Conservation (phyloP, 2,329 filamentous ascomycete genomes). For the Malbranchea cinnamomea region DNA sequence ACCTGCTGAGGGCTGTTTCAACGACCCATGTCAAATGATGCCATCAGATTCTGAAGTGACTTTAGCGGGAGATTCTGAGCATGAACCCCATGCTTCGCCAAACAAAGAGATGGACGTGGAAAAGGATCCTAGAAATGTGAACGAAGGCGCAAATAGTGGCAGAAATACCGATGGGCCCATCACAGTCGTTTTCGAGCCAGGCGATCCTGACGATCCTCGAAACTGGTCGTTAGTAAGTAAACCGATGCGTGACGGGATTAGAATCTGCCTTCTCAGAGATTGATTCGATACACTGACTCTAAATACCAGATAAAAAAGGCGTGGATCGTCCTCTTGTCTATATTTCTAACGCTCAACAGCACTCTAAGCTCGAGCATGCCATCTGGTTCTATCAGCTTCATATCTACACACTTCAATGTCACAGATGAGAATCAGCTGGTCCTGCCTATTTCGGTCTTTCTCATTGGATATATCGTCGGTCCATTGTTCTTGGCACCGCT, state of each 20-base stretch:
- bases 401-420: slow-evolving; percentile 19
- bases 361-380: slow-evolving; percentile 26
- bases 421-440: slow-evolving; percentile 20
- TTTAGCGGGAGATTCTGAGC: too few relatives aligned
- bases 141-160: background rate
- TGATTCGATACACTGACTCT: background rate
- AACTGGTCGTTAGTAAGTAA: slow-evolving; percentile 12
- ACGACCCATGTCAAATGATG: too few relatives aligned
- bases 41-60: too few relatives aligned
- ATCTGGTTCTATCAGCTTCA: slow-evolving; percentile 22
- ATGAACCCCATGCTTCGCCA: background rate
- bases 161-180: background rate
- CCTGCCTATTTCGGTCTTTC: slow-evolving; percentile 42
- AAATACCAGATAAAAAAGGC: slow-evolving; percentile 10
- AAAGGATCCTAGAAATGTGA: too few relatives aligned
- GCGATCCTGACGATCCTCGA: slow-evolving; percentile 14
- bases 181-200: slow-evolving; percentile 4
- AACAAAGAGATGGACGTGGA: background rate
- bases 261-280: background rate
- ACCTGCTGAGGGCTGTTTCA: too few relatives aligned
- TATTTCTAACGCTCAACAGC: slow-evolving; percentile 22
- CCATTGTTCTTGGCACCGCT: slow-evolving; percentile 51
- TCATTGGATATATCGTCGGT: slow-evolving; percentile 43
- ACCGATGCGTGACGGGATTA: background rate
- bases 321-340: slow-evolving; percentile 9